A percentile compares a stretch with the other conserved stretches of the same genome.
phyloP scores from a whole-genome alignment of 441 rosid genomes.

The Lepidium campestre region DNA sequence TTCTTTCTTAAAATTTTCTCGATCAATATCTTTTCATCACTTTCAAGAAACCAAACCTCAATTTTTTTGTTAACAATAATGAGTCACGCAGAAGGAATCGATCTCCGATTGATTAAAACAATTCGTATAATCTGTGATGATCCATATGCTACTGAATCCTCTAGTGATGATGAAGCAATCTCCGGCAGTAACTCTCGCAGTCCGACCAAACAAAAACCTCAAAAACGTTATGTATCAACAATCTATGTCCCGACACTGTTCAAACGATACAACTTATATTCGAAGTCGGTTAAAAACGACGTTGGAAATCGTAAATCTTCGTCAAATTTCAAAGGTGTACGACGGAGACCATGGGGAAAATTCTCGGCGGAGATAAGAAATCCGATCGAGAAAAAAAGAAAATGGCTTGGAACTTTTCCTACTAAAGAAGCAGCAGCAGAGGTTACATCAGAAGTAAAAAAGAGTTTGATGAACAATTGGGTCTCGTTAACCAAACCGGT shows the following conservation, averaged over 20 bases:
- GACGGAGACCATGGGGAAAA: slow-evolving; percentile 65
- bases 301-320: neutral
- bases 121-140: neutral
- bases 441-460: slow-evolving; percentile 2
- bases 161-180: slow-evolving; percentile 4
- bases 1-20: too few relatives aligned
- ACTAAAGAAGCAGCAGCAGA: slow-evolving; percentile 7
- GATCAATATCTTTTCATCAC: too few relatives aligned
- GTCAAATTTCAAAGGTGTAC: slow-evolving; percentile 19
- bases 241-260: neutral
- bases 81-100: neutral
- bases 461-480: neutral
- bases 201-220: neutral
- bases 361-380: slow-evolving; percentile 79
- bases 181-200: neutral
- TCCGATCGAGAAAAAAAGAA: slow-evolving; percentile 12
- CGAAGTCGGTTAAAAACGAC: neutral
- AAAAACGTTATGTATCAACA: neutral
- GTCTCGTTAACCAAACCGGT: neutral
- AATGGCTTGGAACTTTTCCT: slow-evolving; percentile 25
- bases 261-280: neutral
- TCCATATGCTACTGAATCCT: slow-evolving; percentile 23
- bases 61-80: too few relatives aligned
- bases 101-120: slow-evolving; percentile 1
- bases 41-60: too few relatives aligned